Evolutionary conservation across 2,329 filamentous ascomycete species (phyloP).

Genomic region (Calonectria pteridis): DNA sequence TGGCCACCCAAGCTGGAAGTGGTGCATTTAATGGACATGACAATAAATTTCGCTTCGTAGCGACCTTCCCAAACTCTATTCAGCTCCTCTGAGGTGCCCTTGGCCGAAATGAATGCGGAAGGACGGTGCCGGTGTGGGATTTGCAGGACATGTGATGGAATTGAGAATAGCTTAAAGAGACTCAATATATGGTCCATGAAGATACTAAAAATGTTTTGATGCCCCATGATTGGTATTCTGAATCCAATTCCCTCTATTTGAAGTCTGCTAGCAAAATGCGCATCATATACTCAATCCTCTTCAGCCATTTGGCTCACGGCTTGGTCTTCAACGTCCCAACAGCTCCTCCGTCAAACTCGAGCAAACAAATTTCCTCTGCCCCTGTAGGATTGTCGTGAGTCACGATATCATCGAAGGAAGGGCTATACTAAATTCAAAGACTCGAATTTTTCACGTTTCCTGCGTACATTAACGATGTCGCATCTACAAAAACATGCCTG

Average conservation of each 20-base stretch:
- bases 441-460: conserved; percentile 70
- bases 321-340: conserved; percentile 51
- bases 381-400: conserved; percentile 61
- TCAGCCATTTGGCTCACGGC: conserved; percentile 31
- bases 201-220: neutral
- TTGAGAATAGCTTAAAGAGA: neutral
- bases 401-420: neutral
- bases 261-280: conserved; percentile 6
- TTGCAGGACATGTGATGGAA: neutral
- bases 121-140: neutral
- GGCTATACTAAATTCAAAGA: conserved; percentile 39
- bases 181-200: neutral
- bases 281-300: neutral
- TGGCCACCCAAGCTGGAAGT: neutral
- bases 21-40: neutral
- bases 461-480: conserved; percentile 65
- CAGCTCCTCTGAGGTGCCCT: neutral
- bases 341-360: conserved; percentile 48
- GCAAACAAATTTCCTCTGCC: conserved; percentile 51
- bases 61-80: conserved; percentile 1
- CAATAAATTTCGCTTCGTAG: neutral
- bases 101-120: conserved; percentile 7
- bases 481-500: conserved; percentile 63
- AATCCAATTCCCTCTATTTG: neutral
- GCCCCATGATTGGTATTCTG: neutral